These are phyloP conservation scores for Xylariaceae sp. DNA, from an alignment of 2,329 filamentous ascomycete genomes.

Conservation along the genomic window DNA sequence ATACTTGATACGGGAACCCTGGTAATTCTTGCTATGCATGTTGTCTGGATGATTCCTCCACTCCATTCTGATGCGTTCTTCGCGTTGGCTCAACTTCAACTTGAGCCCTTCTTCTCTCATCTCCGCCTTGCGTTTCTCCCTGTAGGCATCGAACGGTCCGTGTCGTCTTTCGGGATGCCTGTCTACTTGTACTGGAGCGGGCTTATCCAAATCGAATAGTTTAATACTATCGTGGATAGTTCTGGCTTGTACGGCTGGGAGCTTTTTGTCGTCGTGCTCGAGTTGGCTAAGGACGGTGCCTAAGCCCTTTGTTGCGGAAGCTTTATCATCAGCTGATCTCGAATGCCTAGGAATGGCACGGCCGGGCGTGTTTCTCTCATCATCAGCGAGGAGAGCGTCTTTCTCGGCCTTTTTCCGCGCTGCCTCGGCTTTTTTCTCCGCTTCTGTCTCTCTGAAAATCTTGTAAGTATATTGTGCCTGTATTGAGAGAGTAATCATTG, in stretches of 20 bases:
- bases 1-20: too few species aligned
- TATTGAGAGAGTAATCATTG: neutral
- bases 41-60: conserved; percentile 95
- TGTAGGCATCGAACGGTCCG: conserved; percentile 77
- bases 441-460: conserved; percentile 68
- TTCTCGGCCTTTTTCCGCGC: conserved; percentile 90
- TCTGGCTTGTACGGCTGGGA: too few species aligned
- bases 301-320: conserved; percentile 64
- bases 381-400: conserved; percentile 75
- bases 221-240: too few species aligned
- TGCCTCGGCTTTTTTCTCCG: conserved; percentile 75
- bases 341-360: conserved; percentile 61
- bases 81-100: conserved; percentile 76
- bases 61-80: conserved; percentile 81
- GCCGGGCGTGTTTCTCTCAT: conserved; percentile 64
- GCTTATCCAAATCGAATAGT: too few species aligned
- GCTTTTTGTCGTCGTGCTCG: too few species aligned
- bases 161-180: conserved; percentile 83
- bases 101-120: conserved; percentile 78
- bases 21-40: too few species aligned
- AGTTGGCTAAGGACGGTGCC: too few species aligned
- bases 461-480: conserved; percentile 1
- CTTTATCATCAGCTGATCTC: conserved; percentile 66
- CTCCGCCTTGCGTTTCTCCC: conserved; percentile 76
- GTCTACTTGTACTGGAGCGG: conserved; percentile 83